Percentiles rank a stretch among this genome's conserved stretches.
Conservation (phyloP, 75 land plant species). For the Adiantum capillusveneris region DNA sequence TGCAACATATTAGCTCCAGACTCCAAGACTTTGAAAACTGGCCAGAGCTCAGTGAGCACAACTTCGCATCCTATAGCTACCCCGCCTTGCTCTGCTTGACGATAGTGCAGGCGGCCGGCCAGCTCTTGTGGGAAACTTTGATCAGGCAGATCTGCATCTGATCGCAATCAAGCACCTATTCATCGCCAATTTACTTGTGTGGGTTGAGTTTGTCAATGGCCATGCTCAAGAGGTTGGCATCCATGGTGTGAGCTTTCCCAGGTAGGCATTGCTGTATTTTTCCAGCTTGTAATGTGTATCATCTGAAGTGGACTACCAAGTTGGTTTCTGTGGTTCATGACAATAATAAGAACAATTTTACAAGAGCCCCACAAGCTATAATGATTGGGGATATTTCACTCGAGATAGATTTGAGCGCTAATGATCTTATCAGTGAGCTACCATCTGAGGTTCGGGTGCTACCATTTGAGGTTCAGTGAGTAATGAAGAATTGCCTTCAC, state of each 20-base stretch:
- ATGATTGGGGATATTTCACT: constrained; percentile 12
- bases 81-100: too few species aligned
- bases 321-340: constrained; percentile 32
- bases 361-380: constrained; percentile 32
- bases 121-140: too few species aligned
- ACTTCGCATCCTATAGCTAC: too few species aligned
- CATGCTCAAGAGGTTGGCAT: too few species aligned
- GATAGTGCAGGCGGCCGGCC: too few species aligned
- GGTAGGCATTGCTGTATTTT: not conserved
- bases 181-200: too few species aligned
- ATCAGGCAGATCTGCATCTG: too few species aligned
- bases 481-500: constrained; percentile 17
- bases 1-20: too few species aligned
- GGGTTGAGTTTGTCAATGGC: too few species aligned
- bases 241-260: constrained; percentile 6
- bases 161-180: too few species aligned
- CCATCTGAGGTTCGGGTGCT: constrained; percentile 29
- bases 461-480: constrained; percentile 19
- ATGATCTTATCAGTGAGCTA: constrained; percentile 28
- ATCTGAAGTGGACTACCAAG: constrained; percentile 5
- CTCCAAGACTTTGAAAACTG: too few species aligned
- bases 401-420: constrained; percentile 31
- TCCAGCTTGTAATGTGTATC: constrained; percentile 10
- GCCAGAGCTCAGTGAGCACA: too few species aligned
- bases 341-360: constrained; percentile 35